Conservation (phyloP, 1,284 basidiomycete species). For the Ceratobasidium sp. region DNA sequence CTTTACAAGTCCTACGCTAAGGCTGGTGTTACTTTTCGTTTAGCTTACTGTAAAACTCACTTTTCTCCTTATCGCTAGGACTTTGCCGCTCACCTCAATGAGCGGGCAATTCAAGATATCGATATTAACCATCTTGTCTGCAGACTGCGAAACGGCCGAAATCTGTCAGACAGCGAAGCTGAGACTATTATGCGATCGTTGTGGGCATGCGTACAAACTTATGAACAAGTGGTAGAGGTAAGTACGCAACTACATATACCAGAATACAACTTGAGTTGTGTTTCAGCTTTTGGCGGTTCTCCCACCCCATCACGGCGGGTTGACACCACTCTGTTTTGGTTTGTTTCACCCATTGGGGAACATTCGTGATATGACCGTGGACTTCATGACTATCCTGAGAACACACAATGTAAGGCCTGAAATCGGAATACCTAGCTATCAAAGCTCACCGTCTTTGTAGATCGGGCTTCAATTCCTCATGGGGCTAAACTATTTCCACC, state of each 20-base stretch:
- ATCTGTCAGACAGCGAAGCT: conserved; percentile 73
- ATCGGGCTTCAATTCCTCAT: conserved; percentile 88
- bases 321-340: conserved; percentile 87
- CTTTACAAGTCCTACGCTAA: conserved; percentile 72
- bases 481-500: conserved; percentile 90
- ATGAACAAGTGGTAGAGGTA: conserved; percentile 93
- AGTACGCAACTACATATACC: conserved; percentile 51
- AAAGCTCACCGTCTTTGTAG: conserved; percentile 60
- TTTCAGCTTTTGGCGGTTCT: conserved; percentile 80
- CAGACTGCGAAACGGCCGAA: conserved; percentile 72
- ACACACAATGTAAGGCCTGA: conserved; percentile 72
- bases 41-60: neutral
- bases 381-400: conserved; percentile 84
- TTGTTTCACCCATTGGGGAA: conserved; percentile 86
- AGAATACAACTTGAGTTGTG: neutral
- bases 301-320: conserved; percentile 84
- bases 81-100: conserved; percentile 62
- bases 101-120: conserved; percentile 69
- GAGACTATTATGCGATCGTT: conserved; percentile 82
- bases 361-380: conserved; percentile 83
- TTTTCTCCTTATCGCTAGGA: conserved; percentile 61
- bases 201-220: conserved; percentile 74
- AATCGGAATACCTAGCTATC: neutral
- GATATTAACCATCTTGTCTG: conserved; percentile 81
- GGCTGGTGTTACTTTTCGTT: conserved; percentile 59